Base-by-base conservation (phyloP, 2,329 filamentous ascomycete genomes). In the Leptosphaerulina australis region DNA sequence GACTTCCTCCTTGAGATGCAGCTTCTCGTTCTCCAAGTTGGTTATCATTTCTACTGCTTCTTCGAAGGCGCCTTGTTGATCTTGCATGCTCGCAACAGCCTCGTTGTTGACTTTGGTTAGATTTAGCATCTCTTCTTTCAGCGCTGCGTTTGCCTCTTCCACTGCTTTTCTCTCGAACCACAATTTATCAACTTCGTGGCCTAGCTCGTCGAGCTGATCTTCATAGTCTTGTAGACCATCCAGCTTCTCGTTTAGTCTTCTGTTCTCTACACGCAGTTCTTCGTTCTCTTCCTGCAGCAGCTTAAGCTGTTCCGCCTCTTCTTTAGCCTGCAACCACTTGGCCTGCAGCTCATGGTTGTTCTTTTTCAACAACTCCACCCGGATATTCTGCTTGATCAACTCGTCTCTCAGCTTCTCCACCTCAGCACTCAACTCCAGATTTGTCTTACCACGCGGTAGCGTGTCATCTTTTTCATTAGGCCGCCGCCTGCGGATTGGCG, bases 41-140 rank as follows among this genome's bases (percentile, higher is more conserved):
- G 62, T 53, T 17, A 73, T 70, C 36, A 60, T 62, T 25, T 70
- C 68, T 8, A 65, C 68, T 2, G 68, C 70, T 49, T 73, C 70
- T 20, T 67, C 58, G 6, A 72, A 43, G 6, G 61, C 69, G n/a
- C 36, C 46, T n/a, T 68, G 52, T 20, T 60, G 62, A 15, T 59
- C 55, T 21, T 66, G 57, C 55, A 66, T 61, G 12, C 66, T 57
- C 12, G 41, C 44, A 3, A 67, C 59, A 14, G 60, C 60, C 36
- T 71, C 68, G 1, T 59, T 58, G 34, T 68, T 60, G 44, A 71
- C 62, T 20, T 60, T 46, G 3, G 64, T 51, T 21, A 71, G 59
- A 18, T 67, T 62, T 11, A 53, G 34, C 26, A 66, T 63, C 11
- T 53, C 56, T 20, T 54, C 49, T 17, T 48, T 53, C 14, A 71